Evolutionary conservation across 1,284 basidiomycete genomes (phyloP).

Genomic region (Heterobasidion annosum): DNA sequence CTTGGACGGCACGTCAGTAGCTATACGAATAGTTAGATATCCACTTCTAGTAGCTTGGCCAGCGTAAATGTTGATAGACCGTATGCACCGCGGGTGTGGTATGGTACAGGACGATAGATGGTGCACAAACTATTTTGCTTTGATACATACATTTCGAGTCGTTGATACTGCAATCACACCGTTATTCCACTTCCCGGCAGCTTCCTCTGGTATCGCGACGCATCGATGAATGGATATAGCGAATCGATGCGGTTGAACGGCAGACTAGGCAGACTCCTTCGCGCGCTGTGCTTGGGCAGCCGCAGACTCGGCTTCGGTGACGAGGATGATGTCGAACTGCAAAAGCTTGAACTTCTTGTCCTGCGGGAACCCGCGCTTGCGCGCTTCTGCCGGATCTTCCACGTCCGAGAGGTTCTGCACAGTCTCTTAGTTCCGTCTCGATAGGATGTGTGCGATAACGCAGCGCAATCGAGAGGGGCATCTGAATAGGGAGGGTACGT

Average conservation of each 20-base stretch:
- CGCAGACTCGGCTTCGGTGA: slow-evolving; percentile 40
- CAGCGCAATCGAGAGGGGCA: slow-evolving; percentile 5
- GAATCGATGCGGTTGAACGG: background rate
- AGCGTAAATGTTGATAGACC: no score
- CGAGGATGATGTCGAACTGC: slow-evolving; percentile 52
- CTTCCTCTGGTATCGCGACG: no score
- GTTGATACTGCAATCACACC: background rate
- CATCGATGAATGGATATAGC: no score
- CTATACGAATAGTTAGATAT: background rate
- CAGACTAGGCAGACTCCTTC: slow-evolving; percentile 10
- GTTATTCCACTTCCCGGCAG: no score
- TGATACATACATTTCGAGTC: background rate
- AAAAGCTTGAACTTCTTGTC: slow-evolving; percentile 54
- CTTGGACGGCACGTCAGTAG: background rate
- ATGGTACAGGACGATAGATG: background rate
- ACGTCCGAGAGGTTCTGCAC: slow-evolving; percentile 39
- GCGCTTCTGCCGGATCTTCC: slow-evolving; percentile 41
- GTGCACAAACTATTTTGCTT: background rate
- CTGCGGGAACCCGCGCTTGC: slow-evolving; percentile 52
- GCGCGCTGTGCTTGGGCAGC: slow-evolving; percentile 20
- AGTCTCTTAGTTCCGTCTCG: background rate
- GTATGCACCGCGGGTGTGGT: background rate
- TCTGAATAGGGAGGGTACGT: slow-evolving; percentile 14
- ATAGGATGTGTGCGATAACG: slow-evolving; percentile 12
- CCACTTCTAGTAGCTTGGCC: no score